Evolutionary conservation across 495 filamentous ascomycete genomes (phyloP), one percentile per base, ranked within the genome.

Genomic region (Penicillium cosmopolitanum): DNA sequence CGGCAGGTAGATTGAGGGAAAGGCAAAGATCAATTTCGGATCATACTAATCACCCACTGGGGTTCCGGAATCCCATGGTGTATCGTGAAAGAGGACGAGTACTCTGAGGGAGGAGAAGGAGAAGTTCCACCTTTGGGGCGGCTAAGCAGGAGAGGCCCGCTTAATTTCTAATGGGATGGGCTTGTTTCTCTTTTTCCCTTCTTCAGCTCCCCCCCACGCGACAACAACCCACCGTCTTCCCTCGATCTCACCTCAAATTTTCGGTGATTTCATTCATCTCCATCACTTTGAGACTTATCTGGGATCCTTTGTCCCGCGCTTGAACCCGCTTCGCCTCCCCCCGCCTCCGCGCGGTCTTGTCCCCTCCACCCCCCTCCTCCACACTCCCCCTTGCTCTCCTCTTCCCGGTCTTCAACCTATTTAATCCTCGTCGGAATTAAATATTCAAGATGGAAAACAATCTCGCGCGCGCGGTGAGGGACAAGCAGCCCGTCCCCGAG

Each of bases 401-500:
- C 60, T 42, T 51, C 11, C 46, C 46, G 42, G 50, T 62, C 56
- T 42, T 43, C 48, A 21, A 56, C 16, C 40, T 48, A 21, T 38
- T 51, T 50, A 25, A 1, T 51, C 50, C n/a, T n/a, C 19, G 35
- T n/a, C 33, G 43, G 15, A 53, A 50, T 55, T 12, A n/a, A 47
- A 33, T 42, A 21, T 35, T 51, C 69, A 75, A 66, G 28, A 81
- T 81, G 78, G 75, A 80, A 68, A 69, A 67, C 44, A 69, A 65
- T 56, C 69, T 83, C 36, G 80, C 78, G 60, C 90, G 89, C 68
- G 95, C 94, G 53, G 88, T 98, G 71, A 85, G 84, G 68, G 84
- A 98, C 61, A 98, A 97, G 85, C 92, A 88, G 77, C 92, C 93
- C 50, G 84, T 93, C 48, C 95, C 95, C 34, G 95, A 98, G 81